Base-by-base conservation (phyloP, 345 rosid genomes). In the Dipteronia sinensis region DNA sequence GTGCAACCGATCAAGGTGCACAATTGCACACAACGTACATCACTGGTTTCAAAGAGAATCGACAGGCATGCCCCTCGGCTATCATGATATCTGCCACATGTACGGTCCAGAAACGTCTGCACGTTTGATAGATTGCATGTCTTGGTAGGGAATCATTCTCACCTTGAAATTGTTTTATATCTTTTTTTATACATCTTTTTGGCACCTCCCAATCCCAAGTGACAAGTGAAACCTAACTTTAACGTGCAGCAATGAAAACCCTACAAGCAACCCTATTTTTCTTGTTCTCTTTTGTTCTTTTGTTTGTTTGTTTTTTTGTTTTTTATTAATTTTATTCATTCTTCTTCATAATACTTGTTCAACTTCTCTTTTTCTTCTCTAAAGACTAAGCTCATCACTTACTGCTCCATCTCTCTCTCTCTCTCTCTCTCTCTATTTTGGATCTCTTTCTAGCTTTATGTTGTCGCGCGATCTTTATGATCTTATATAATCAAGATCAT, bases 201-300 rank as follows among this genome's bases (percentile, higher is more conserved):
- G 3, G 75, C 38, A 2, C 27, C 11, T 40, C 6, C n/a, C n/a
- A n/a, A n/a, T n/a, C n/a, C n/a, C 55, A 42, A 53, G 40, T 19
- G 44, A 61, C 69, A 46, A 71, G 67, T 66, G 12, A 27, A 12
- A 76, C 59, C 61, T 38, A 38, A 58, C 77, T 80, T 72, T 47
- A 76, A 67, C 77, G 40, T 67, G 66, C 77, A 75, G 80, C 83
- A 72, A 76, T 71, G 73, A 72, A 20, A 67, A 72, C 79, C 67
- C 83, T 65, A 55, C 79, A 76, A 74, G 77, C 77, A 64, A 74
- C 27, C 47, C 29, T 27, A 49, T 22, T 34, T 70, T 46, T 61
- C 63, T n/a, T n/a, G n/a, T n/a, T 34, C 71, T 46, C 11, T 65
- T 11, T 10, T 7, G 3, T 12, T 13, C 34, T 20, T 20, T 40